Evolutionary conservation across 2,329 filamentous ascomycete genomes (phyloP).

Genomic region (Endoconidiophora laricicola): DNA sequence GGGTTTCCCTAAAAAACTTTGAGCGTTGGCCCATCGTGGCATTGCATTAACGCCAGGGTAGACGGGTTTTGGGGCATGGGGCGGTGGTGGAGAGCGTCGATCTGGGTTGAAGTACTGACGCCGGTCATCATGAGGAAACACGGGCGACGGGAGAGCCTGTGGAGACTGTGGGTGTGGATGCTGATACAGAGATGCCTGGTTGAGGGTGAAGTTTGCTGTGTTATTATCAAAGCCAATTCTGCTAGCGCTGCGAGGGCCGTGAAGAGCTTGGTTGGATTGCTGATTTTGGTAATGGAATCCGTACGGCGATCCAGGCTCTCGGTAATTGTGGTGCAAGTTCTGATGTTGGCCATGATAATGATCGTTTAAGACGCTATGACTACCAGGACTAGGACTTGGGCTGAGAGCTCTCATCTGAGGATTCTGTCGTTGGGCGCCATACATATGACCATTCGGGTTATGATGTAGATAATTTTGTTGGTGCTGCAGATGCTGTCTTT

Average conservation of each 20-base stretch:
- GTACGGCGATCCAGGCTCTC: conserved; percentile 3
- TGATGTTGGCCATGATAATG: not conserved
- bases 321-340: not conserved
- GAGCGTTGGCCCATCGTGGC: conserved; percentile 12
- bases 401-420: not conserved
- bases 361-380: not conserved
- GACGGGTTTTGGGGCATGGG: conserved; percentile 9
- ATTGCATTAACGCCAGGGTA: conserved; percentile 8
- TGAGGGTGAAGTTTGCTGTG: too few relatives aligned
- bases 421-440: not conserved
- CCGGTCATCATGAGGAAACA: conserved; percentile 8
- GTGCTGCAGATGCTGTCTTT: not conserved
- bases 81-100: conserved; percentile 8
- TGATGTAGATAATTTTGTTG: not conserved
- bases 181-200: too few relatives aligned
- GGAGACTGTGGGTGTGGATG: not conserved
- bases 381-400: not conserved
- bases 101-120: conserved; percentile 6
- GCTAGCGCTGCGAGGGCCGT: not conserved
- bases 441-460: not conserved
- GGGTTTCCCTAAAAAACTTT: conserved; percentile 6
- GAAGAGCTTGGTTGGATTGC: not conserved
- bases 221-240: not conserved
- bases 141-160: not conserved
- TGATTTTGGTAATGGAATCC: not conserved